A percentile compares a stretch with the other conserved stretches of the same genome.
These are phyloP conservation scores for Aspergillus floridensis DNA, from an alignment of 2,329 filamentous ascomycete species.

Conservation along the genomic window DNA sequence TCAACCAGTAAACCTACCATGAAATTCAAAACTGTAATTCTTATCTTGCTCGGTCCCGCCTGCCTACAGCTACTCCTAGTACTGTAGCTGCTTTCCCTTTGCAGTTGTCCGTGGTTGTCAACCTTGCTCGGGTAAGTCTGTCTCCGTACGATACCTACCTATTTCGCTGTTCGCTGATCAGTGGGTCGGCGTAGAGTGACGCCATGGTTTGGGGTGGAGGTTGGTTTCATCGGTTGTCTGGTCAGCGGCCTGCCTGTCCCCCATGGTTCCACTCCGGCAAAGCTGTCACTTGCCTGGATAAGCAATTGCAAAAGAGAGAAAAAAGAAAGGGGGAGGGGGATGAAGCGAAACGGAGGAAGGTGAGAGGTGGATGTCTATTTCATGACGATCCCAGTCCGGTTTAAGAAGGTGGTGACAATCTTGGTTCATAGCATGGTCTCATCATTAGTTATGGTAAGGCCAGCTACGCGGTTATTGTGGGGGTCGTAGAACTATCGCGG, in stretches of 20 bases:
- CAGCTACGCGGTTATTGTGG: too few species aligned
- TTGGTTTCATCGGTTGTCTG: slow-evolving; percentile 2
- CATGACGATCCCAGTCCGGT: not conserved
- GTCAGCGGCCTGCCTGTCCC: not conserved
- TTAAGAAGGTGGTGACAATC: not conserved
- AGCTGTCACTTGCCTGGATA: not conserved
- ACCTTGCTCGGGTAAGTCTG: too few species aligned
- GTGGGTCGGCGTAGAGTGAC: slow-evolving; percentile 1
- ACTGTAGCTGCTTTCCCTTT: too few species aligned
- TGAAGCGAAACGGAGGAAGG: not conserved
- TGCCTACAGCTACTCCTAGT: too few species aligned
- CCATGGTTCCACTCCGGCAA: slow-evolving; percentile 2
- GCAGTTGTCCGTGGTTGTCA: too few species aligned
- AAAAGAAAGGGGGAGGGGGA: not conserved
- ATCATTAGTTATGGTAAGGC: too few species aligned
- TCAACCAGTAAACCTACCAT: too few species aligned
- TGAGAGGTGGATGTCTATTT: not conserved
- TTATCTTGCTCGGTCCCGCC: too few species aligned
- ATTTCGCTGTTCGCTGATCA: slow-evolving; percentile 1
- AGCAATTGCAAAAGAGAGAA: not conserved
- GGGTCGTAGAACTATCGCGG: too few species aligned
- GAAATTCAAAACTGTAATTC: too few species aligned
- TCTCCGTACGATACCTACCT: too few species aligned
- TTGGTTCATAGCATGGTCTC: not conserved
- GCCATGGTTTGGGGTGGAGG: not conserved